Evolutionary conservation across 768 basidiomycete species (phyloP).

Genomic region (Naganishia friedmannii): DNA sequence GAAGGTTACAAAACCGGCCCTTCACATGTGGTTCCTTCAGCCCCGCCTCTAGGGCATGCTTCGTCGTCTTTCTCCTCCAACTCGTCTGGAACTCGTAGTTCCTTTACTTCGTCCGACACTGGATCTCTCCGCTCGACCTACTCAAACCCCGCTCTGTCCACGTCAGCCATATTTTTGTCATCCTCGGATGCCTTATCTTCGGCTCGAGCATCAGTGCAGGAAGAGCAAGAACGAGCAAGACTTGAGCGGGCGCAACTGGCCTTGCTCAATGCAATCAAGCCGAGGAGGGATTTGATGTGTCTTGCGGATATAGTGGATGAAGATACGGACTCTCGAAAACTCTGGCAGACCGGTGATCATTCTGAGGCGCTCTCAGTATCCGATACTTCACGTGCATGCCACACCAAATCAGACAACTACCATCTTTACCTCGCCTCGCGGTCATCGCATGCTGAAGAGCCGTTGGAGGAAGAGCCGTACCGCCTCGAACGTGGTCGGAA

Average conservation of each 20-base stretch:
- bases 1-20: conserved; percentile 20
- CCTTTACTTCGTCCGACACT: conserved; percentile 6
- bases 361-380: neutral
- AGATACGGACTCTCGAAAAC: neutral
- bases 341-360: neutral
- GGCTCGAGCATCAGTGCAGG: neutral
- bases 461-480: conserved; percentile 12
- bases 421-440: conserved; percentile 4
- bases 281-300: conserved; percentile 17
- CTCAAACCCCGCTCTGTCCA: neutral
- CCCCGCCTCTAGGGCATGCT: neutral
- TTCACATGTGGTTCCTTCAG: neutral
- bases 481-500: conserved; percentile 6
- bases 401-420: conserved; percentile 11
- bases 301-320: conserved; percentile 20
- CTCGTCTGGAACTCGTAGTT: neutral
- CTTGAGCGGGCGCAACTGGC: conserved; percentile 5
- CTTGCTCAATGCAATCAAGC: conserved; percentile 10
- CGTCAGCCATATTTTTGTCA: conserved; percentile 6
- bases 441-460: neutral
- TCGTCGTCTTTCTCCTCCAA: conserved; percentile 2
- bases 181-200: conserved; percentile 18
- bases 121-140: conserved; percentile 16
- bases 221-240: conserved; percentile 1
- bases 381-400: neutral